phyloP scores from a whole-genome alignment of 1,284 basidiomycete genomes.

The Leccinum variabile region DNA sequence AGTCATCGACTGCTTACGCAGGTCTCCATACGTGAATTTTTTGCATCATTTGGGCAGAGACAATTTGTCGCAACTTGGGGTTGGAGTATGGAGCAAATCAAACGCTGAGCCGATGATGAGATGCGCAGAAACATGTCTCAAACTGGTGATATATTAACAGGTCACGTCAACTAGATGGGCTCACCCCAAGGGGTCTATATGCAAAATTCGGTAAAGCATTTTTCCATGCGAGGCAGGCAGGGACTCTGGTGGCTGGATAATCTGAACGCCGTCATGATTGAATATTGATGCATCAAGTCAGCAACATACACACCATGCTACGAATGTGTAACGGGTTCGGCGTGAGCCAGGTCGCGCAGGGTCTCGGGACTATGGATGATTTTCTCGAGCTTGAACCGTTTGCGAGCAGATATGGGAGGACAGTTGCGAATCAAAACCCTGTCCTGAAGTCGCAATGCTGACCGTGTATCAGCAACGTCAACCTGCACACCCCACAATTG shows the following conservation, averaged over 20 bases:
- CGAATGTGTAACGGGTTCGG: slow-evolving; percentile 1
- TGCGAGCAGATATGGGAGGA: slow-evolving; percentile 72
- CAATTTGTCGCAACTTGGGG: background rate
- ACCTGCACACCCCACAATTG: slow-evolving; percentile 32
- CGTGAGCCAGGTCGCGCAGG: slow-evolving; percentile 47
- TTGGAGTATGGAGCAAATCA: background rate
- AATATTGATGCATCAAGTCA: slow-evolving; percentile 3
- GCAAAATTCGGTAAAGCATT: background rate
- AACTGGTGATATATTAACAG: slow-evolving; percentile 15
- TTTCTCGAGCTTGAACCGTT: slow-evolving; percentile 68
- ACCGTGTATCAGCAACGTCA: slow-evolving; percentile 16
- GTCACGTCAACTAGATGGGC: slow-evolving; percentile 12
- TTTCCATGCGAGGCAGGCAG: background rate
- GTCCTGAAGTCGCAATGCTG: slow-evolving; percentile 67
- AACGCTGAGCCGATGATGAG: background rate
- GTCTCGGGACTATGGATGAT: slow-evolving; percentile 65
- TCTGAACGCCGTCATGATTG: background rate
- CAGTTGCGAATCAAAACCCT: slow-evolving; percentile 75
- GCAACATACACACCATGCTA: slow-evolving; percentile 9
- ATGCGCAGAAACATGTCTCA: slow-evolving; percentile 9
- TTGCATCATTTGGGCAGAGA: slow-evolving; percentile 38
- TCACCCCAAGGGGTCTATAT: slow-evolving; percentile 13
- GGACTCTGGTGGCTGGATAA: background rate
- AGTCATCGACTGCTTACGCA: slow-evolving; percentile 35
- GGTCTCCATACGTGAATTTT: slow-evolving; percentile 28